Evolutionary conservation across 768 basidiomycete genomes (phyloP).

Genomic region (Mycena haematopus): DNA sequence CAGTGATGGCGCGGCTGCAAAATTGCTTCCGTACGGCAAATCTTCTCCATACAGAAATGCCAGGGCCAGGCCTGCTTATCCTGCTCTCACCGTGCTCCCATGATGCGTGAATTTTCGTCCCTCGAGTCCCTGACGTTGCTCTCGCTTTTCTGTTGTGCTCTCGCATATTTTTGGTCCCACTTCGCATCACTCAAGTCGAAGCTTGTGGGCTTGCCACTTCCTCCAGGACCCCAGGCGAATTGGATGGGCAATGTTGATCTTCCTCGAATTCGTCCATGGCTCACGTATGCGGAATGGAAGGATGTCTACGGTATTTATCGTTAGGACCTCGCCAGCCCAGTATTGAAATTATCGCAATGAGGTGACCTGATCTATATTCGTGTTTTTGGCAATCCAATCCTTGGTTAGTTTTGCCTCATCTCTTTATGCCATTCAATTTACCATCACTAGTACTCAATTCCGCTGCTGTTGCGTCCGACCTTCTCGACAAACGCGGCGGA

Average conservation of each 20-base stretch:
- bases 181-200: constrained; percentile 15
- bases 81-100: constrained; percentile 5
- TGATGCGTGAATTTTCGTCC: constrained; percentile 20
- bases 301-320: constrained; percentile 45
- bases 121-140: constrained; percentile 17
- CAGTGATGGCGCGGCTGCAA: not conserved
- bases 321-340: not conserved
- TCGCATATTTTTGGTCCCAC: constrained; percentile 24
- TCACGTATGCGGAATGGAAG: constrained; percentile 52
- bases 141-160: constrained; percentile 25
- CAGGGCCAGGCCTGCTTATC: constrained; percentile 6
- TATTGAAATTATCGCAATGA: constrained; percentile 23
- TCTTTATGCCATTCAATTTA: not conserved
- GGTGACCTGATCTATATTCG: constrained; percentile 56
- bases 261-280: constrained; percentile 50
- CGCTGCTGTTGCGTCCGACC: constrained; percentile 45
- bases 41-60: constrained; percentile 13
- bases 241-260: constrained; percentile 42
- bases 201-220: constrained; percentile 35
- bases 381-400: constrained; percentile 52
- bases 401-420: constrained; percentile 24
- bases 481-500: constrained; percentile 52
- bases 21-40: not conserved
- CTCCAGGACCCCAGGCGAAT: constrained; percentile 50
- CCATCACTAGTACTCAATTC: constrained; percentile 47